Evolutionary conservation across 805 yeast species (phyloP).

Genomic region (Metschnikowia matae): DNA sequence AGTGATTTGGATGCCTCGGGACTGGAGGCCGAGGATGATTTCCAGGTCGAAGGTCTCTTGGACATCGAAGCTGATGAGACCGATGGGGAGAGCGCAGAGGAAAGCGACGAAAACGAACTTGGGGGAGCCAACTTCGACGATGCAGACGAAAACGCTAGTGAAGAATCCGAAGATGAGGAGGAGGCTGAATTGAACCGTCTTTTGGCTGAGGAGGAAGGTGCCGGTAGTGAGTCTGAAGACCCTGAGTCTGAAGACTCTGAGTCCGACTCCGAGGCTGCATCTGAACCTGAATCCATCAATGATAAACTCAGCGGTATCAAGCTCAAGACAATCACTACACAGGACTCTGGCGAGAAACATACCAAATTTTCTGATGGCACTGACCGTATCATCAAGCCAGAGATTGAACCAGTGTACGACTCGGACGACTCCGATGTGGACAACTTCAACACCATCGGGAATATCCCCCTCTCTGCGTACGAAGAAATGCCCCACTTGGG

Average conservation of each 20-base stretch:
- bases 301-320: conserved; percentile 53
- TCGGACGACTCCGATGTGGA: conserved; percentile 90
- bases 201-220: conserved; percentile 52
- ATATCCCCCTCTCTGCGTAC: conserved; percentile 87
- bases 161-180: conserved; percentile 30
- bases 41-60: conserved; percentile 13
- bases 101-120: conserved; percentile 3
- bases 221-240: conserved; percentile 26
- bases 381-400: conserved; percentile 76
- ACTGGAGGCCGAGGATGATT: conserved; percentile 12
- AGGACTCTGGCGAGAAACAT: conserved; percentile 30
- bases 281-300: conserved; percentile 50
- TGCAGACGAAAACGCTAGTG: conserved; percentile 4
- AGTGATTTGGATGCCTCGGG: conserved; percentile 9
- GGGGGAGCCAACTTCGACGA: conserved; percentile 6
- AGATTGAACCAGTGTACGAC: conserved; percentile 91
- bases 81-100: conserved; percentile 6
- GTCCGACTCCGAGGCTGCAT: conserved; percentile 46
- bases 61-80: conserved; percentile 15
- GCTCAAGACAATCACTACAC: conserved; percentile 47
- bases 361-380: conserved; percentile 73
- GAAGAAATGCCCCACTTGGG: conserved; percentile 98
- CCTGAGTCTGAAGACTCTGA: conserved; percentile 50
- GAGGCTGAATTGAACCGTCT: conserved; percentile 56
- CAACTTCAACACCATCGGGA: conserved; percentile 81